Evolutionary conservation across 2,329 filamentous ascomycete species (phyloP).

Genomic region (Lasiodiplodia citricola): DNA sequence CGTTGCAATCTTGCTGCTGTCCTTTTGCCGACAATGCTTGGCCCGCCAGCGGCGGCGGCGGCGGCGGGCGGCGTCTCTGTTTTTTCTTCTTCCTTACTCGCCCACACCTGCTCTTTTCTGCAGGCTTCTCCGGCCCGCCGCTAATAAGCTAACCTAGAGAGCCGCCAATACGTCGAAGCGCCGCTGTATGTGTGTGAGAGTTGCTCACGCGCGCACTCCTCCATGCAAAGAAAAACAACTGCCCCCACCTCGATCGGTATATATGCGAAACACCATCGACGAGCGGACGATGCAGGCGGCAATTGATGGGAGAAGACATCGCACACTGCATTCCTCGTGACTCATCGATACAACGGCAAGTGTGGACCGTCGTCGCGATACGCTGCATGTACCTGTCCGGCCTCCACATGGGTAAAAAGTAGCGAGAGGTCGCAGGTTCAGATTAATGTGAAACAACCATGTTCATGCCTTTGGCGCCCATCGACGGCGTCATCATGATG

Average conservation of each 20-base stretch:
- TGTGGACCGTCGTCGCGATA: background rate
- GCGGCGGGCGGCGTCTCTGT: background rate
- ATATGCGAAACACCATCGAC: constrained; percentile 8
- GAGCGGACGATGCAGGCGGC: background rate
- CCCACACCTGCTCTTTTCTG: constrained; percentile 9
- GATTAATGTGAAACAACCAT: background rate
- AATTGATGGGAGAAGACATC: background rate
- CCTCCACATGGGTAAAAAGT: background rate
- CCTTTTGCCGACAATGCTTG: background rate
- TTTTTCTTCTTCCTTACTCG: background rate
- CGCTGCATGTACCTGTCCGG: background rate
- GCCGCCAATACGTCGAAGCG: constrained; percentile 12
- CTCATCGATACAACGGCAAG: background rate
- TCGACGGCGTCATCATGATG: background rate
- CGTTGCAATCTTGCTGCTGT: background rate
- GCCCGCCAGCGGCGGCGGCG: too few relatives aligned
- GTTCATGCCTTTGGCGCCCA: background rate
- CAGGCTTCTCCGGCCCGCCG: background rate
- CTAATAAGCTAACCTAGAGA: background rate
- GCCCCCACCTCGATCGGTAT: background rate
- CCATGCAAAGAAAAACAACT: background rate
- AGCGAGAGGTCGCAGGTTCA: background rate
- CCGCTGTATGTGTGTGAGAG: background rate
- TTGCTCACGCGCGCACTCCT: background rate
- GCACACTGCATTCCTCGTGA: background rate